These are phyloP conservation scores for Trichoderma brevicompactum DNA, from an alignment of 2,329 filamentous ascomycete genomes.

Conservation along the genomic window DNA sequence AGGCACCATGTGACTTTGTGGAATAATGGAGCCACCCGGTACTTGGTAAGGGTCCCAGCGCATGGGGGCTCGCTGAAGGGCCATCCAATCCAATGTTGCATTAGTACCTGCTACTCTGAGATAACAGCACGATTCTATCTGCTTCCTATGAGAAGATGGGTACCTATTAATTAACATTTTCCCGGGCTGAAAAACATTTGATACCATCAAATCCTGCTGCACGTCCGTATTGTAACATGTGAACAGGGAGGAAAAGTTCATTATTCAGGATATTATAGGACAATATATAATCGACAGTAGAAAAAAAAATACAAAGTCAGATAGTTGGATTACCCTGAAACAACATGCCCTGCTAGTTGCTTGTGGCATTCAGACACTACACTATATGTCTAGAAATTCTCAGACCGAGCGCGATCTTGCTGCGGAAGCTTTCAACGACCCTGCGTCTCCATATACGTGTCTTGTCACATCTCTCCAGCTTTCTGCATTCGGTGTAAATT, in stretches of 20 bases:
- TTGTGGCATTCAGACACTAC: not conserved
- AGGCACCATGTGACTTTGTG: not conserved
- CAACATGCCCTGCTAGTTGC: no score
- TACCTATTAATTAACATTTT: no score
- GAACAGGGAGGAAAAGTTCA: no score
- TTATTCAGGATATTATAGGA: no score
- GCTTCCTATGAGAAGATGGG: not conserved
- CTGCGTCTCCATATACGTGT: not conserved
- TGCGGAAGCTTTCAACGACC: not conserved
- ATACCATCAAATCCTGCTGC: no score
- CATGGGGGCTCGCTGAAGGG: no score
- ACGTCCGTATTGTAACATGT: no score
- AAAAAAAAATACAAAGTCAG: no score
- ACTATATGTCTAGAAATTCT: not conserved
- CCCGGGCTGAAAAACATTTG: no score
- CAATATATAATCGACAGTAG: no score
- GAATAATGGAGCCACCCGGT: not conserved
- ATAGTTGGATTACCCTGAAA: no score
- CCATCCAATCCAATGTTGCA: not conserved
- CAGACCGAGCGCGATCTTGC: not conserved
- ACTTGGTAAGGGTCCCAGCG: not conserved
- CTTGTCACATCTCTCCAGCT: not conserved
- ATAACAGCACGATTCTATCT: not conserved
- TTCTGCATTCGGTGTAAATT: not conserved
- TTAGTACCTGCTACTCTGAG: not conserved